Base-by-base conservation (phyloP, 116 monocot species). In the Dioscorea cayenensis region DNA sequence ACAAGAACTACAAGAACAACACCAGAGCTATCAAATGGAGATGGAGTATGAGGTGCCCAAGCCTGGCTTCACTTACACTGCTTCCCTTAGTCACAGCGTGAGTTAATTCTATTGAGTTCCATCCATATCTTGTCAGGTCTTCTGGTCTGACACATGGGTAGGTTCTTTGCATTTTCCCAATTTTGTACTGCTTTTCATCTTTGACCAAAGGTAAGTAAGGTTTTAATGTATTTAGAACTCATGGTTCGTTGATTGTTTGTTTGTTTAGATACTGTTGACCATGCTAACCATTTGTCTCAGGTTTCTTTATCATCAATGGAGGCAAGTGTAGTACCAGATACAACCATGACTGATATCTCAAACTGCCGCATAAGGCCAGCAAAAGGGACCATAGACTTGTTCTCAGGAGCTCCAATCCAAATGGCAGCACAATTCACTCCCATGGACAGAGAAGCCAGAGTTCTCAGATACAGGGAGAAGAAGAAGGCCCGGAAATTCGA, bases 381-480 rank as follows among this genome's bases (percentile, higher is more conserved):
- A 7, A 43, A 43, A 43, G 43, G 43, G 43, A 43, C 43, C 43
- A 43, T 43, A 10, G 43, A 12, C 43, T 12, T 43, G 11, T 43
- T 43, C 12, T 43, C 43, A 10, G 43, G 43, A 10, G 11, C 12
- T 43, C 43, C 43, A 43, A 7, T 43, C 1, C 43, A 43, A 43
- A 43, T 43, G 43, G 11, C 43, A 9, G 11, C 43, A 43, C 43
- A 43, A 7, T 43, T 43, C 43, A 43, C 18, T 16, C 19, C 55
- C 5, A 27, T 78, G 21, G 81, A 81, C 52, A 52, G 85, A 64
- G 81, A 85, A 63, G 81, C 85, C 7, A 85, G 75, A 51, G 80
- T 85, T 32, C 21, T 85, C 49, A 77, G 85, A 72, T 85, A 85
- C 81, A 77, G 67, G 22, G 85, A 85, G 78, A 85, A 85, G 78